A percentile compares a stretch with the other conserved stretches of the same genome.
phyloP scores from a whole-genome alignment of 2,329 filamentous ascomycete species.

The Aspergillus sp. region DNA sequence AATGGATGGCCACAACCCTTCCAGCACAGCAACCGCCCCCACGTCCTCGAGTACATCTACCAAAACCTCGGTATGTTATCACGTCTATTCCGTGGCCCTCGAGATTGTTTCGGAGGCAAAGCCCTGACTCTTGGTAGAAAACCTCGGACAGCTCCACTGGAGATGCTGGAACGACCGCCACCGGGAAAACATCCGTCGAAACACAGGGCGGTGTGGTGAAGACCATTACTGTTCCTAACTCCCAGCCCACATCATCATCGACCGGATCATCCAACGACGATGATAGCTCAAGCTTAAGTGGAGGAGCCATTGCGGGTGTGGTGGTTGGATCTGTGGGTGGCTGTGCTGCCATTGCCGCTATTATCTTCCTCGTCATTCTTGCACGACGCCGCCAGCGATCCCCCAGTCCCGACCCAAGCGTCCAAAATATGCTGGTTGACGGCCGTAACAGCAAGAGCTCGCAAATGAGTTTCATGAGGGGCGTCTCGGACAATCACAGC shows the following conservation, averaged over 20 bases:
- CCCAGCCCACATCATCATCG: constrained; percentile 15
- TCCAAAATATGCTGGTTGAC: constrained; percentile 28
- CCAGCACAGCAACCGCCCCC: constrained; percentile 29
- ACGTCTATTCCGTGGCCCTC: background rate
- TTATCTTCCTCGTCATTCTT: constrained; percentile 39
- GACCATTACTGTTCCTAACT: constrained; percentile 25
- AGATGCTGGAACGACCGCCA: constrained; percentile 12
- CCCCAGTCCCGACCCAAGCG: constrained; percentile 27
- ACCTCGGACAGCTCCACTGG: constrained; percentile 10
- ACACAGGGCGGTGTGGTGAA: constrained; percentile 26
- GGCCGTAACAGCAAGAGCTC: constrained; percentile 33
- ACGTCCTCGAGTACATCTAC: constrained; percentile 19
- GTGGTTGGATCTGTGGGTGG: constrained; percentile 42
- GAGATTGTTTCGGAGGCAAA: background rate
- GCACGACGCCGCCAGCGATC: constrained; percentile 34
- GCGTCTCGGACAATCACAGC: constrained; percentile 27
- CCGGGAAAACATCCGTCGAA: constrained; percentile 10
- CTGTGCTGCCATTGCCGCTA: constrained; percentile 34
- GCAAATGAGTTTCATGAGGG: constrained; percentile 33
- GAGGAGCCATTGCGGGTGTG: constrained; percentile 44
- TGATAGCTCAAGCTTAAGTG: constrained; percentile 29
- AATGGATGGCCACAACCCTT: constrained; percentile 30
- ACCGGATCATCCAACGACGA: constrained; percentile 2
- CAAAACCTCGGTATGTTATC: constrained; percentile 24
- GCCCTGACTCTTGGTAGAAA: constrained; percentile 4